These are phyloP conservation scores for Cladosporium sphaerospermum DNA, from an alignment of 2,329 filamentous ascomycete species.

Conservation along the genomic window DNA sequence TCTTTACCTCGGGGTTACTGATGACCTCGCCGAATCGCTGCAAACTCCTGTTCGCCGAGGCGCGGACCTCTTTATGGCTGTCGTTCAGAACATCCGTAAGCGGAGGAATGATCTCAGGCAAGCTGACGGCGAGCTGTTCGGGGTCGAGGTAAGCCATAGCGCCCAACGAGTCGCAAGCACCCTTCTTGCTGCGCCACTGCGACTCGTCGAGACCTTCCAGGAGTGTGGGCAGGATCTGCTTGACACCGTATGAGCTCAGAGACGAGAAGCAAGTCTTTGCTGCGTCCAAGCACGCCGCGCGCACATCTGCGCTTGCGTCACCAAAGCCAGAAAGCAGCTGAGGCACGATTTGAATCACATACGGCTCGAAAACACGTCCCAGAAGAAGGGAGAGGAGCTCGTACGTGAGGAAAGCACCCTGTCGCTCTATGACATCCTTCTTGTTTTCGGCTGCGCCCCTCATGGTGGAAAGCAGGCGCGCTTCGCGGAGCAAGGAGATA, in stretches of 20 bases:
- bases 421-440: slow-evolving; percentile 81
- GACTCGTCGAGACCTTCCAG: slow-evolving; percentile 88
- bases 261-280: slow-evolving; percentile 91
- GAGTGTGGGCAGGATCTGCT: slow-evolving; percentile 85
- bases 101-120: slow-evolving; percentile 95
- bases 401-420: slow-evolving; percentile 82
- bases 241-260: slow-evolving; percentile 91
- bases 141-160: slow-evolving; percentile 99
- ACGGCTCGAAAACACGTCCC: slow-evolving; percentile 87
- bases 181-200: slow-evolving; percentile 98
- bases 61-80: slow-evolving; percentile 93
- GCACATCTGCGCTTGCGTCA: slow-evolving; percentile 79
- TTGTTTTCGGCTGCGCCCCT: slow-evolving; percentile 87
- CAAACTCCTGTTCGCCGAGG: slow-evolving; percentile 87
- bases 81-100: slow-evolving; percentile 91
- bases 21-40: slow-evolving; percentile 99
- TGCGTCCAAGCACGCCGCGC: slow-evolving; percentile 86
- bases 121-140: slow-evolving; percentile 81
- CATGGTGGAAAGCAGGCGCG: slow-evolving; percentile 76
- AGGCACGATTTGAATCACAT: slow-evolving; percentile 91
- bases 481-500: slow-evolving; percentile 73
- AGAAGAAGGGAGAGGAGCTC: slow-evolving; percentile 84
- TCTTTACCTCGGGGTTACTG: slow-evolving; percentile 94
- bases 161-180: slow-evolving; percentile 90
- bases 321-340: slow-evolving; percentile 85